Evolutionary conservation across 257 asterid species (phyloP).

Genomic region (Cinchona pubescens): DNA sequence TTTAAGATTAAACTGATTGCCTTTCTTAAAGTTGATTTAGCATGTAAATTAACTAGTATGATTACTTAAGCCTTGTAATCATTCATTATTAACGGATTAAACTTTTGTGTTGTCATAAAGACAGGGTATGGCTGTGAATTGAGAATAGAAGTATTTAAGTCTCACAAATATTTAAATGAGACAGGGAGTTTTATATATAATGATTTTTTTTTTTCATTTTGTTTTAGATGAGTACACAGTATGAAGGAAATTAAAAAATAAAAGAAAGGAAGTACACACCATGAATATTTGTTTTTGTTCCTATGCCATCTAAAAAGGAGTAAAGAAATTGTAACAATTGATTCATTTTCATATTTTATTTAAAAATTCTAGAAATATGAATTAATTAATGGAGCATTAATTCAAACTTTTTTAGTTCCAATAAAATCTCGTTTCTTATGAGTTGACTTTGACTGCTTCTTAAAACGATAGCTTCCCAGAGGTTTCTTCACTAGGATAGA

Average conservation of each 20-base stretch:
- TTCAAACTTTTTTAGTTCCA: neutral
- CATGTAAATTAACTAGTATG: neutral
- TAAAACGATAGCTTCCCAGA: neutral
- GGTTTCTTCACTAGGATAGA: neutral
- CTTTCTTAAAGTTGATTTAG: neutral
- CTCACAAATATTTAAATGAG: no score
- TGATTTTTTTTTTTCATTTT: no score
- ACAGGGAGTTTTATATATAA: no score
- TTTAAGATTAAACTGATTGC: neutral
- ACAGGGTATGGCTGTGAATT: neutral
- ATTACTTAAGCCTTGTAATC: neutral
- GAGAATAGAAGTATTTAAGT: neutral
- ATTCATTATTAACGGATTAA: neutral
- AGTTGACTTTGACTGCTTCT: conserved; percentile 6
- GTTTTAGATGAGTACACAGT: no score
- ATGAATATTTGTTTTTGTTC: no score
- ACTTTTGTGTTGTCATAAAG: neutral
- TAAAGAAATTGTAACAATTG: no score
- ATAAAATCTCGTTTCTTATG: no score
- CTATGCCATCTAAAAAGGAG: no score
- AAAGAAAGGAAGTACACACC: no score
- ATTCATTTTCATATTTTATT: neutral
- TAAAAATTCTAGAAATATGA: neutral
- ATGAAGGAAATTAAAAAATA: no score
- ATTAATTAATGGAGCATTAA: neutral